These are phyloP conservation scores for Parathielavia hyrcaniae DNA, from an alignment of 495 filamentous ascomycete genomes.

Conservation along the genomic window DNA sequence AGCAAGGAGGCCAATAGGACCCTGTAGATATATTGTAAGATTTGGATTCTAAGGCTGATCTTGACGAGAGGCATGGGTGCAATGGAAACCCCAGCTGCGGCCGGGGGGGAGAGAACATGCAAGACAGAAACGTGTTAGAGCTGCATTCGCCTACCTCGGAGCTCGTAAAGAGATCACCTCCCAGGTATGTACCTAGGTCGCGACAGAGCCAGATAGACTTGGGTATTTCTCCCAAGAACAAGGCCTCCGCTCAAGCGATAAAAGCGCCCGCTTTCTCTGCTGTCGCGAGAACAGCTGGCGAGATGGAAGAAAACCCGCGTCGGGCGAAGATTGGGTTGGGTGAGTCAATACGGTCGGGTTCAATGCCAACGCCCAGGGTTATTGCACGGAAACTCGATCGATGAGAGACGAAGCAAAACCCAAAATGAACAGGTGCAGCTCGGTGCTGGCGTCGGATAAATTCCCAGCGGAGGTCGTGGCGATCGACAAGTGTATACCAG, in stretches of 20 bases:
- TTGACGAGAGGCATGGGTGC: background rate
- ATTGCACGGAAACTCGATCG: background rate
- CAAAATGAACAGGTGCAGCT: background rate
- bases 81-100: no score
- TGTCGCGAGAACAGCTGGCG: background rate
- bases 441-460: background rate
- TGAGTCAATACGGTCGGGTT: background rate
- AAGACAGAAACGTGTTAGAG: no score
- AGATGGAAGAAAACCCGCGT: constrained; percentile 1
- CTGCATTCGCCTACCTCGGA: constrained; percentile 1
- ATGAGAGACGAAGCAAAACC: background rate
- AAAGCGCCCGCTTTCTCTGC: background rate
- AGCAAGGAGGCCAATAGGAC: background rate
- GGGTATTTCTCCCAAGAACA: background rate
- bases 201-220: background rate
- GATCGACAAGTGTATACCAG: background rate
- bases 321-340: constrained; percentile 15
- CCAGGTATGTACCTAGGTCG: no score
- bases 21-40: constrained; percentile 3
- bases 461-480: background rate
- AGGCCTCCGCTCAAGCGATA: background rate
- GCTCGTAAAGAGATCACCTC: background rate
- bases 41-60: background rate
- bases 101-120: no score
- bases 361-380: constrained; percentile 6